A percentile compares a stretch with the other conserved stretches of the same genome.
phyloP scores from a whole-genome alignment of 805 yeast species.

The Scheffersomyces stipitis region DNA sequence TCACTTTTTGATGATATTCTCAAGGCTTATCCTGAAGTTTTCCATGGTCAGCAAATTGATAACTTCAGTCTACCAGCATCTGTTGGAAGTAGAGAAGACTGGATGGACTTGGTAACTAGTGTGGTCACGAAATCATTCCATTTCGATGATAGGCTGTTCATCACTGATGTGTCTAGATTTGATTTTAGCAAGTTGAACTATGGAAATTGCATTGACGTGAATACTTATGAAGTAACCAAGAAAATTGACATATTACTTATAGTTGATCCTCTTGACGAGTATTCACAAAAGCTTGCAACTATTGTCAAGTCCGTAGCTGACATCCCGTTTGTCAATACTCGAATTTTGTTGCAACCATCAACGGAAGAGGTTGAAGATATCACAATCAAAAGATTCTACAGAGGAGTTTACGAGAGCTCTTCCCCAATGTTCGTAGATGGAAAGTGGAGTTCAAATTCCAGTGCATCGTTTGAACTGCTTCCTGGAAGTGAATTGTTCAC shows the following conservation, averaged over 20 bases:
- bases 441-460: slow-evolving; percentile 13
- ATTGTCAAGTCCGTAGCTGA: slow-evolving; percentile 40
- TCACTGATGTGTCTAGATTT: slow-evolving; percentile 45
- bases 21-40: slow-evolving; percentile 24
- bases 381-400: slow-evolving; percentile 60
- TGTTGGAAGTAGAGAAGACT: slow-evolving; percentile 26
- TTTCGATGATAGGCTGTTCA: slow-evolving; percentile 38
- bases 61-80: slow-evolving; percentile 8
- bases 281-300: slow-evolving; percentile 61
- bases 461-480: slow-evolving; percentile 42
- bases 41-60: slow-evolving; percentile 18
- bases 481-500: slow-evolving; percentile 52
- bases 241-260: slow-evolving; percentile 57
- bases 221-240: slow-evolving; percentile 18
- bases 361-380: slow-evolving; percentile 34
- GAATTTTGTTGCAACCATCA: slow-evolving; percentile 60
- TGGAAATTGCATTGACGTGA: slow-evolving; percentile 26
- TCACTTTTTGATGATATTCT: slow-evolving; percentile 26
- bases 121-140: slow-evolving; percentile 45
- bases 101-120: slow-evolving; percentile 49
- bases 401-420: slow-evolving; percentile 40
- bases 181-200: slow-evolving; percentile 39
- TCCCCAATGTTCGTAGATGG: slow-evolving; percentile 32
- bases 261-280: slow-evolving; percentile 71
- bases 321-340: slow-evolving; percentile 51